A percentile compares a stretch with the other conserved stretches of the same genome.
phyloP scores from a whole-genome alignment of 805 yeast species.

The Saccharomyces jurei region DNA sequence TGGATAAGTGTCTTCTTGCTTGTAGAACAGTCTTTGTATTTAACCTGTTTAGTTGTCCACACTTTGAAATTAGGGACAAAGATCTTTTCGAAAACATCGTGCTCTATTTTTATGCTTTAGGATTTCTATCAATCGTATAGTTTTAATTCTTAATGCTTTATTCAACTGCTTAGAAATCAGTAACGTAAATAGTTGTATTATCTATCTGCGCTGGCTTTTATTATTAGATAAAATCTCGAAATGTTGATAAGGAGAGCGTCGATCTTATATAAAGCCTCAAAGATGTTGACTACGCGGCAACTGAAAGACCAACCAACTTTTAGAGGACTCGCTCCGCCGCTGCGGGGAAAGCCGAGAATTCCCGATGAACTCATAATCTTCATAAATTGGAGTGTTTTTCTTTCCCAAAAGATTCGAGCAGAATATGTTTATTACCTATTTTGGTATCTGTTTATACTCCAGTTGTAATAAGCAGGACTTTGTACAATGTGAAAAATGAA shows the following conservation, averaged over 20 bases:
- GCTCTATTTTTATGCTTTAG: background rate
- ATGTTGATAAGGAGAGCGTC: background rate
- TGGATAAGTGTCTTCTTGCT: constrained; percentile 61
- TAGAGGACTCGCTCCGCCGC: background rate
- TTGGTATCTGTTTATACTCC: background rate
- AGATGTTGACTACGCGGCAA: background rate
- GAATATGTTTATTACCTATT: background rate
- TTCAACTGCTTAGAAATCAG: background rate
- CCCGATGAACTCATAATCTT: background rate
- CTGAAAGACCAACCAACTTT: background rate
- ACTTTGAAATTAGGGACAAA: background rate
- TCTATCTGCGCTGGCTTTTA: background rate
- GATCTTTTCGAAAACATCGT: background rate
- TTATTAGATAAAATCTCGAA: background rate
- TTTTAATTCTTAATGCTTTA: background rate
- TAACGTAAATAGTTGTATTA: background rate
- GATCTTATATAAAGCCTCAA: background rate
- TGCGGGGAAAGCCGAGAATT: background rate
- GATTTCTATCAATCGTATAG: background rate
- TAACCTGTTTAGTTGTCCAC: background rate
- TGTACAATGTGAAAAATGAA: background rate
- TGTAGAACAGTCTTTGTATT: constrained; percentile 3
- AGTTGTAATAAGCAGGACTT: too few relatives aligned
- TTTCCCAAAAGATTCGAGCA: background rate
- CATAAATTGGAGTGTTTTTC: background rate